Evolutionary conservation across 345 rosid genomes (phyloP).

Genomic region (Trapa incisa): DNA sequence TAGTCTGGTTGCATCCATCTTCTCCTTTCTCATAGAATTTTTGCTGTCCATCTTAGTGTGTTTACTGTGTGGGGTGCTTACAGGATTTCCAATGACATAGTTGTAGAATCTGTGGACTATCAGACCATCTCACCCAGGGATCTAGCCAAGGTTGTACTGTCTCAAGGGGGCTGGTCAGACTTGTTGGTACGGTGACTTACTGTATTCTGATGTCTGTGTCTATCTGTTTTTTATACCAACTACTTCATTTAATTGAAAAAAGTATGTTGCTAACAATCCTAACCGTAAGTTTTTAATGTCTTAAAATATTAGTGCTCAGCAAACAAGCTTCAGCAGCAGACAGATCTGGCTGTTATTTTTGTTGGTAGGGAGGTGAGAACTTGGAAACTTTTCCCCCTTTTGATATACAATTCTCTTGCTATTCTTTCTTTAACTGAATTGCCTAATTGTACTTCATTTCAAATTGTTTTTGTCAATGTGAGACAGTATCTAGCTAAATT

Average conservation of each 20-base stretch:
- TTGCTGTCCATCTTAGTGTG: not conserved
- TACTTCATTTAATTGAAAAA: not conserved
- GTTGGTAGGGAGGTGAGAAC: slow-evolving; percentile 74
- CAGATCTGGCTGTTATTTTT: slow-evolving; percentile 75
- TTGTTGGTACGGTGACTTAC: slow-evolving; percentile 37
- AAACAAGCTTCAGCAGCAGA: slow-evolving; percentile 36
- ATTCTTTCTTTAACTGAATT: not conserved
- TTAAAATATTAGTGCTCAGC: slow-evolving; percentile 45
- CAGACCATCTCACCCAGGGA: slow-evolving; percentile 59
- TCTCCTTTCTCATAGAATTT: not conserved
- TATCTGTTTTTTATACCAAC: not conserved
- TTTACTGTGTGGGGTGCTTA: not conserved
- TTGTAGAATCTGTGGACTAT: slow-evolving; percentile 46
- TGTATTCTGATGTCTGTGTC: not conserved
- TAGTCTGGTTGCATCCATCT: not conserved
- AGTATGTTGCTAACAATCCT: not conserved
- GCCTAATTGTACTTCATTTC: not conserved
- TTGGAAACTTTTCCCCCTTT: not conserved
- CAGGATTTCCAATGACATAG: slow-evolving; percentile 24
- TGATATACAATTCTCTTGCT: not conserved
- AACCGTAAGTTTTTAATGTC: not conserved
- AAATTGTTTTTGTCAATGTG: not conserved
- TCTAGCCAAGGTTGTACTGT: slow-evolving; percentile 56
- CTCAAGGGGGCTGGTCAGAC: slow-evolving; percentile 70
- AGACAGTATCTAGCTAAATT: not conserved